Evolutionary conservation across 192 early-diverging fungal genomes (phyloP).

Genomic region (Umbelopsis ramanniana): DNA sequence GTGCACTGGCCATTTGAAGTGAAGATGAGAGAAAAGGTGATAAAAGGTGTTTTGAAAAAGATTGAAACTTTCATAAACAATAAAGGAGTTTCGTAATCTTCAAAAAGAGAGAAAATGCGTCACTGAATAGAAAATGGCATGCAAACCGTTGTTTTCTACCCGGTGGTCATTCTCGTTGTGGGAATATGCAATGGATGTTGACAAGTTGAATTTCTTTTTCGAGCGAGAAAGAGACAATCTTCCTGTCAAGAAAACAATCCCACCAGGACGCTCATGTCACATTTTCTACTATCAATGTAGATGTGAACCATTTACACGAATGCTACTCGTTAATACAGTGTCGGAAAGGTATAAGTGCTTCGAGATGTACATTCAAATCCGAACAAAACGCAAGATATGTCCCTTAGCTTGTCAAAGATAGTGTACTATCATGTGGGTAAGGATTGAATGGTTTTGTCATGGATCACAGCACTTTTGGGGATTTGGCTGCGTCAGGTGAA

Average conservation of each 20-base stretch:
- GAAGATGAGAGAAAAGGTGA: not conserved
- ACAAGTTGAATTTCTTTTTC: not conserved
- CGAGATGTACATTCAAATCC: too few species aligned
- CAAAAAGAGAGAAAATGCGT: not conserved
- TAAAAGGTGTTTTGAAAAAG: not conserved
- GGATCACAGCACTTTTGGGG: too few species aligned
- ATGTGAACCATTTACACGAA: too few species aligned
- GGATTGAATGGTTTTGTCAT: too few species aligned
- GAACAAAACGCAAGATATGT: too few species aligned
- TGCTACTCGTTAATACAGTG: too few species aligned
- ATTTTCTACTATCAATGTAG: too few species aligned
- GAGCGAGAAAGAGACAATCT: not conserved
- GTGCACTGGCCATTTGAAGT: not conserved
- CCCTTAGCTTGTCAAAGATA: too few species aligned
- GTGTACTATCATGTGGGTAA: too few species aligned
- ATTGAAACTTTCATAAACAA: not conserved
- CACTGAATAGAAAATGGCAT: not conserved
- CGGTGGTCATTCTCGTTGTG: not conserved
- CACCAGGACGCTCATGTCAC: too few species aligned
- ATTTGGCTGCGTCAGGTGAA: too few species aligned
- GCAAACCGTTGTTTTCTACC: slow-evolving; percentile 2
- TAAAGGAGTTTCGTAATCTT: not conserved
- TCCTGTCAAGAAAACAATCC: not conserved
- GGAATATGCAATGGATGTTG: not conserved
- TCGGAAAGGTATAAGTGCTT: too few species aligned